Evolutionary conservation across 2,329 filamentous ascomycete genomes (phyloP).

Genomic region (Geosmithia morbida): DNA sequence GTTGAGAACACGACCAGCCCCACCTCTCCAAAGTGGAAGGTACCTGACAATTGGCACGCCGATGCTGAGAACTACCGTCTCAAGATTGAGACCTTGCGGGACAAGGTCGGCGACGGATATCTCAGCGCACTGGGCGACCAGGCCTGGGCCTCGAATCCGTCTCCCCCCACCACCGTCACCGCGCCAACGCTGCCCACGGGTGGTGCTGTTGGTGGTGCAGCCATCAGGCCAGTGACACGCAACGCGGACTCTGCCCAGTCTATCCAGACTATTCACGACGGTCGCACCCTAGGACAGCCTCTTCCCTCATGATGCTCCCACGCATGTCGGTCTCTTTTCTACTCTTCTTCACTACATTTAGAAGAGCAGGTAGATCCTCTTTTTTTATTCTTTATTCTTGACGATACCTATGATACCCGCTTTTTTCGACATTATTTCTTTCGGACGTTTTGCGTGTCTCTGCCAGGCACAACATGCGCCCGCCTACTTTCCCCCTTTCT

Average conservation of each 20-base stretch:
- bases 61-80: constrained; percentile 70
- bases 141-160: constrained; percentile 33
- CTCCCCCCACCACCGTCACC: constrained; percentile 7
- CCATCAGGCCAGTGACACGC: constrained; percentile 14
- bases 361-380: too few species aligned
- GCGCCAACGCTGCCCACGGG: constrained; percentile 2
- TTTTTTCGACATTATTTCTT: neutral
- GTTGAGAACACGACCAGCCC: too few species aligned
- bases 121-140: constrained; percentile 77
- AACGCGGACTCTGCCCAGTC: constrained; percentile 14
- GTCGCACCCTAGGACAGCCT: constrained; percentile 31
- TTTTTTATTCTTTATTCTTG: too few species aligned
- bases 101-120: constrained; percentile 78
- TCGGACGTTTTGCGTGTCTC: neutral
- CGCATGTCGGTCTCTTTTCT: neutral
- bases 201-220: neutral
- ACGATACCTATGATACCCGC: constrained; percentile 10
- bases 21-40: constrained; percentile 16
- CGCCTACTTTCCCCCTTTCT: too few species aligned
- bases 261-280: constrained; percentile 36
- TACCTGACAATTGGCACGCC: constrained; percentile 45
- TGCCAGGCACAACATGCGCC: too few species aligned
- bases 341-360: neutral
- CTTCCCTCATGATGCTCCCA: neutral
- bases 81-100: constrained; percentile 75